phyloP scores from a whole-genome alignment of 805 yeast species.

The Helenozyma baotianmanensis region DNA sequence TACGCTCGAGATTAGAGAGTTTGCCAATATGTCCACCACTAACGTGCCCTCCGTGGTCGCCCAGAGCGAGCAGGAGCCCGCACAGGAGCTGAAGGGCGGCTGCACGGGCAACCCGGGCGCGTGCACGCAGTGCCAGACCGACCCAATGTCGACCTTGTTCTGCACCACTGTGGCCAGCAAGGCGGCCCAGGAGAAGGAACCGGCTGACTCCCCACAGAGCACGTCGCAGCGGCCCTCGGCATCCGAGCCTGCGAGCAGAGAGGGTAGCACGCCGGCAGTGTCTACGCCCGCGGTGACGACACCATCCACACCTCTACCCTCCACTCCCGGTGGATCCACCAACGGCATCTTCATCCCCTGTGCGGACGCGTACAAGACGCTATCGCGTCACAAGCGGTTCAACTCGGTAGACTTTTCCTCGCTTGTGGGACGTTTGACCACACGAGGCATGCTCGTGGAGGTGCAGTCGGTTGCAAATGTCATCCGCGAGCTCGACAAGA shows the following conservation, averaged over 20 bases:
- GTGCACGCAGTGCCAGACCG: conserved; percentile 75
- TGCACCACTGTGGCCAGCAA: conserved; percentile 78
- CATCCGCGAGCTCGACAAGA: conserved; percentile 72
- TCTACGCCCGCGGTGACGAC: conserved; percentile 1
- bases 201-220: conserved; percentile 1
- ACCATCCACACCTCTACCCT: conserved; percentile 17
- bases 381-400: conserved; percentile 77
- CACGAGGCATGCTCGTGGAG: conserved; percentile 86
- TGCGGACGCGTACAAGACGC: conserved; percentile 84
- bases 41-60: conserved; percentile 31
- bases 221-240: neutral
- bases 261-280: conserved; percentile 1
- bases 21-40: conserved; percentile 36
- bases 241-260: conserved; percentile 2
- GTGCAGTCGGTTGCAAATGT: conserved; percentile 88
- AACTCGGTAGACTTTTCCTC: conserved; percentile 67
- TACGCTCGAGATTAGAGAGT: conserved; percentile 46
- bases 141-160: conserved; percentile 84
- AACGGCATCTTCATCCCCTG: conserved; percentile 70
- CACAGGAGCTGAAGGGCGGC: conserved; percentile 25
- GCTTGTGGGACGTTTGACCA: conserved; percentile 68
- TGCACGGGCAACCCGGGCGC: conserved; percentile 90
- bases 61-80: conserved; percentile 1
- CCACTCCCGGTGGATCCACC: conserved; percentile 16
- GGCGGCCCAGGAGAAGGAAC: conserved; percentile 21